Base-by-base conservation (phyloP, 371 early-diverging fungal species). In the Encephalitozoon romaleae region DNA sequence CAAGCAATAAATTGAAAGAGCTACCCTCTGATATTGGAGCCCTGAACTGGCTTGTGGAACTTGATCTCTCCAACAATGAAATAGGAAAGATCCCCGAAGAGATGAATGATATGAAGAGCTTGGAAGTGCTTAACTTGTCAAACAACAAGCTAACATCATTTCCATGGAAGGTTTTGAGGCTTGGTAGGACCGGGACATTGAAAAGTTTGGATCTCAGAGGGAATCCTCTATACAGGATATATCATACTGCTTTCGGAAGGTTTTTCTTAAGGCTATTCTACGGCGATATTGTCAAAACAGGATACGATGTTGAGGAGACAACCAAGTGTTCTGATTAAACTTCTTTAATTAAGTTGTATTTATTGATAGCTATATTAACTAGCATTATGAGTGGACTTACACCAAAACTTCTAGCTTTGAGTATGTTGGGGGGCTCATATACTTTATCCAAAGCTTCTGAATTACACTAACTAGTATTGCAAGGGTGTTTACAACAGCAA, bases 391-490 rank as follows among this genome's bases (percentile, higher is more conserved):
- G 34, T 6, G 0, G 15, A 1, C 38, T 30, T 21, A 59, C 0
- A 59, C 59, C n/a, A 59, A 5, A 30, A 59, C 59, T 12, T 59
- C 59, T n/a, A 59, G 59, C 5, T 59, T 59, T 12, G 28, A 59
- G 21, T 59, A 59, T 0, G 59, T 59, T 59, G 59, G 59, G 18
- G 59, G 59, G 28, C 59, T 59, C 59, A 43, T 53, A 43, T 67
- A 67, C 54, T 54, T 30, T 54, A 49, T 49, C 64, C 52, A 45
- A 23, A 74, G 43, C 42, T 30, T 52, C 18, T 43, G 65, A 12
- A 74, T 47, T 12, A 74, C 30, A 25, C 38, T 74, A 8, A 55
- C 67, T 4, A 65, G 28, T 51, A 74, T 74, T 26, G 74, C 74
- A 28, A 67, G 38, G 12, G 53, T 4, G 53, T 74, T 74, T 18